phyloP scores from a whole-genome alignment of 805 yeast genomes.

The Saccharomyces cerevisiae region DNA sequence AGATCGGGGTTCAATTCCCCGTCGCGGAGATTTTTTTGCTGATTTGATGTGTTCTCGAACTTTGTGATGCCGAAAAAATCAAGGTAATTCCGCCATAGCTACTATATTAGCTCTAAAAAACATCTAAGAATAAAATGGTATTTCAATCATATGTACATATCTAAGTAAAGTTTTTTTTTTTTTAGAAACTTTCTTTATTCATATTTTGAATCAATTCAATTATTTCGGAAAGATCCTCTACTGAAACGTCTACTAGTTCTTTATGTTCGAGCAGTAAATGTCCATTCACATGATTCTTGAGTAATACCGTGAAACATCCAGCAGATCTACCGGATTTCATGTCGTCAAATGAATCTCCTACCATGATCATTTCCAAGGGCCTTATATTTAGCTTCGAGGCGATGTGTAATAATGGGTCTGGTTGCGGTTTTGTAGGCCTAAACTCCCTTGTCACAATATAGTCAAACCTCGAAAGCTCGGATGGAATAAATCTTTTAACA shows the following conservation, averaged over 20 bases:
- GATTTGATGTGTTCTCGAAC: too few species aligned
- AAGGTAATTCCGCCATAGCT: background rate
- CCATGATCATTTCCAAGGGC: constrained; percentile 50
- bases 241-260: constrained; percentile 17
- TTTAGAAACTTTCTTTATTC: background rate
- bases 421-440: constrained; percentile 61
- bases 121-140: background rate
- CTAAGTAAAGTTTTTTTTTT: background rate
- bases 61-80: too few species aligned
- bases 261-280: constrained; percentile 34
- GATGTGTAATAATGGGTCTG: constrained; percentile 53
- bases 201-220: constrained; percentile 21
- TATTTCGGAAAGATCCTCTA: constrained; percentile 17
- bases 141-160: background rate
- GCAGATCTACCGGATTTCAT: constrained; percentile 58
- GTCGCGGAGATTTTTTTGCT: background rate
- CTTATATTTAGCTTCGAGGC: constrained; percentile 40
- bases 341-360: constrained; percentile 68
- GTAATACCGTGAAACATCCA: constrained; percentile 49
- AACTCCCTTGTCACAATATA: constrained; percentile 58
- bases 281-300: constrained; percentile 44
- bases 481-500: constrained; percentile 36
- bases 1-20: background rate
- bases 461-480: constrained; percentile 33
- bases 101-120: background rate